Evolutionary conservation across 2,329 filamentous ascomycete genomes (phyloP).

Genomic region (Aspergillus ruber): DNA sequence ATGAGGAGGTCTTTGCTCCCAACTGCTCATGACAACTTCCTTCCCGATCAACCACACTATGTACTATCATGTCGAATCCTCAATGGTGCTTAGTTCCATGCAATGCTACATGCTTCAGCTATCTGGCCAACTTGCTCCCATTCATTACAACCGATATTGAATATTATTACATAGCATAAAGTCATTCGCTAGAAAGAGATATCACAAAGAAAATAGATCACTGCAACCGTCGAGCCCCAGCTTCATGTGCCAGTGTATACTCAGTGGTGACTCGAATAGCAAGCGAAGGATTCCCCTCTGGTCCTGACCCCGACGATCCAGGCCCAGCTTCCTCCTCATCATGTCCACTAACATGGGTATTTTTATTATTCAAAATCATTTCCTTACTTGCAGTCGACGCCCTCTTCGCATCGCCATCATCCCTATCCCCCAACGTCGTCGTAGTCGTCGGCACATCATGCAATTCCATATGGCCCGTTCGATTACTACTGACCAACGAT

Average conservation of each 20-base stretch:
- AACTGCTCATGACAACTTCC: no score
- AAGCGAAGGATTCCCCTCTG: not conserved
- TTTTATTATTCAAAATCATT: slow-evolving; percentile 4
- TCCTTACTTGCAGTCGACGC: slow-evolving; percentile 9
- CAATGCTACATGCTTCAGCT: no score
- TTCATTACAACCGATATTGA: no score
- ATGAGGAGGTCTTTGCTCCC: no score
- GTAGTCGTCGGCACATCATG: slow-evolving; percentile 1
- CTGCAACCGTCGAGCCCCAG: not conserved
- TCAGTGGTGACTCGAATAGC: slow-evolving; percentile 12
- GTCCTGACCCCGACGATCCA: not conserved
- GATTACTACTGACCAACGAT: slow-evolving; percentile 2
- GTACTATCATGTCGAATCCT: no score
- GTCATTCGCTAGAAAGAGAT: not conserved
- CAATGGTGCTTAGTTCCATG: no score
- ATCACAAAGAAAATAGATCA: not conserved
- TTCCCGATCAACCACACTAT: no score
- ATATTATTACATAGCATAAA: no score
- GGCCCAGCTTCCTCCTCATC: not conserved
- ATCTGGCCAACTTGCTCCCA: no score
- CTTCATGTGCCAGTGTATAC: slow-evolving; percentile 7
- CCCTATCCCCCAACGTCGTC: not conserved
- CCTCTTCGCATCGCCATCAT: not conserved
- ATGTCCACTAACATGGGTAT: not conserved
- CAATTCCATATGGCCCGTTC: slow-evolving; percentile 5